Evolutionary conservation across 2,329 filamentous ascomycete genomes (phyloP), one percentile per base, ranked within the genome.

Genomic region (Mycosphaerella arachidis): DNA sequence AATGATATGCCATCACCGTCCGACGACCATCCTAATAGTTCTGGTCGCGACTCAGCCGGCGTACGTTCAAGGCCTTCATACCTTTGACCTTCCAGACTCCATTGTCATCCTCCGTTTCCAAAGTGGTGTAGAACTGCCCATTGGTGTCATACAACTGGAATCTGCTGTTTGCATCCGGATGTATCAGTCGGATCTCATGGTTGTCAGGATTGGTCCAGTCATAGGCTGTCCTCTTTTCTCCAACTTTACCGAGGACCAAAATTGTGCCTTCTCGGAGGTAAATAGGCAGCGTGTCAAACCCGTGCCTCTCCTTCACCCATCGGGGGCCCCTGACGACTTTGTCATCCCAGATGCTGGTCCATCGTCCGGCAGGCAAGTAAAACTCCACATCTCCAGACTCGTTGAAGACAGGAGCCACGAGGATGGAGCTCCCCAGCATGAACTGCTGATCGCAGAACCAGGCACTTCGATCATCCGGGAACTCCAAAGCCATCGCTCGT

Each of bases 371-470:
- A 2, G 81, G 81, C 16, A 88, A 76, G 71, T 91, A 91, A 71
- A 89, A 88, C 58, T 87, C 83, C 0, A 86, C 86, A 37, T 81
- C 80, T 0, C 85, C 86, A 1, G 79, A 78, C 70, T 88, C 83
- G 10, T 82, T 80, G 62, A 87, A 88, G 1, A 89, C 77, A 1
- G 86, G 86, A 1, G 85, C 85, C 5, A 85, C 84, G 7, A 91
- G 75, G 35, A 91, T 72, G 54, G 79, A 81, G 16, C 81, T 79
- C 1, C 88, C 88, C n/a, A 91, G 77, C 84, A 91, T 88, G 73
- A 89, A 91, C 71, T 90, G 85, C 33, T 85, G 82, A 72, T 91
- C 88, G 50, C 89, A 78, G 55, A 78, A 80, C 82, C 87, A 90
- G 0, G 83, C 77, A 4, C 84, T 89, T n/a, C 82, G 81, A 67